These are phyloP conservation scores for Cardamine chenopodiifolia DNA, from an alignment of 345 rosid genomes.

Conservation along the genomic window DNA sequence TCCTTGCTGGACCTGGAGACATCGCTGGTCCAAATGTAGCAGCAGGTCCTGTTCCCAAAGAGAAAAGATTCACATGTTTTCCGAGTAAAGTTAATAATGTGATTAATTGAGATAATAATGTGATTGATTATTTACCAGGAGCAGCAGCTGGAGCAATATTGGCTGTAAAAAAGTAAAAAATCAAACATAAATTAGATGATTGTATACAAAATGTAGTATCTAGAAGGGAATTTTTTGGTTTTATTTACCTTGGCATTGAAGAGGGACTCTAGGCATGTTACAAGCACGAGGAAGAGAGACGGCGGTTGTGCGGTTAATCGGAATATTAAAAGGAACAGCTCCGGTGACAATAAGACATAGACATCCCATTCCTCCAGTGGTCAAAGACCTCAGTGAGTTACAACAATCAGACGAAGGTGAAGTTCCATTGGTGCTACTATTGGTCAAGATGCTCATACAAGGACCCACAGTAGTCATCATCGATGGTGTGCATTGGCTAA, in stretches of 20 bases:
- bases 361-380: conserved; percentile 65
- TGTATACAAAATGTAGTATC: not conserved
- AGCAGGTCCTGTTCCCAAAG: conserved; percentile 54
- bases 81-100: not conserved
- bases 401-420: conserved; percentile 69
- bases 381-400: conserved; percentile 59
- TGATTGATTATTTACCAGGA: conserved; percentile 54
- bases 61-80: not conserved
- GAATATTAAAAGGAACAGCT: conserved; percentile 66
- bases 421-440: conserved; percentile 59
- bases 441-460: conserved; percentile 69
- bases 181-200: not conserved
- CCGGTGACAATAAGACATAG: conserved; percentile 70
- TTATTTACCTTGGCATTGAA: conserved; percentile 73
- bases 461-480: conserved; percentile 60
- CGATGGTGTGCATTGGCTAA: conserved; percentile 56
- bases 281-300: conserved; percentile 84
- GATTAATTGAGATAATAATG: not conserved
- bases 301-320: conserved; percentile 76
- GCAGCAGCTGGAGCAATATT: conserved; percentile 66
- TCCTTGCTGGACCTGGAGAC: conserved; percentile 55
- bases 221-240: not conserved
- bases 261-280: conserved; percentile 76
- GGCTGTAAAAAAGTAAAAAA: conserved; percentile 36
- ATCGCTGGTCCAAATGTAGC: conserved; percentile 50